These are phyloP conservation scores for Solanum pimpinellifolium DNA, from an alignment of 257 asterid species.

Conservation along the genomic window DNA sequence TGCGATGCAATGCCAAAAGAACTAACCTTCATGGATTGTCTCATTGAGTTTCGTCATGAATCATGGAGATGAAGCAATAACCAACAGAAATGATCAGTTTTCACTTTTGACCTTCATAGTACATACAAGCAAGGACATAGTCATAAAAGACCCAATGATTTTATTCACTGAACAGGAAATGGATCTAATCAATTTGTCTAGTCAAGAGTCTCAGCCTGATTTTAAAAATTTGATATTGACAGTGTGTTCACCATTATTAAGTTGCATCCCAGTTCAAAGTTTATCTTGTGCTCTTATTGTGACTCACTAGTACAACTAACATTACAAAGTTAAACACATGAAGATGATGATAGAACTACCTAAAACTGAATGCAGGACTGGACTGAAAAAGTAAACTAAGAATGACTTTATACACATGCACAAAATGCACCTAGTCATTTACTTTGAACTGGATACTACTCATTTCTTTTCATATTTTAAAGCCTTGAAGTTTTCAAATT, in stretches of 20 bases:
- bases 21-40: neutral
- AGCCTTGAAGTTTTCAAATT: neutral
- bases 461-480: neutral
- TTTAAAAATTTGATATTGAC: neutral
- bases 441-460: neutral
- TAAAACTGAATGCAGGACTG: neutral
- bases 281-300: neutral
- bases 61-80: neutral
- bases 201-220: neutral
- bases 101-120: neutral
- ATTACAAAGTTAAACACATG: neutral
- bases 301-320: neutral
- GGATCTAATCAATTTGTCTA: neutral
- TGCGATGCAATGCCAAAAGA: neutral
- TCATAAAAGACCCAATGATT: neutral
- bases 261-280: neutral
- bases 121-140: neutral
- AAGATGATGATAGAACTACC: neutral
- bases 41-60: neutral
- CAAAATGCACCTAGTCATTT: neutral
- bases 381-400: neutral
- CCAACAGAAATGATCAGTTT: neutral
- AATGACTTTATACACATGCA: neutral
- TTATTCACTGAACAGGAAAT: neutral
- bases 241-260: neutral